Conservation (phyloP, 257 asterid species). For the Coffea canephora region DNA sequence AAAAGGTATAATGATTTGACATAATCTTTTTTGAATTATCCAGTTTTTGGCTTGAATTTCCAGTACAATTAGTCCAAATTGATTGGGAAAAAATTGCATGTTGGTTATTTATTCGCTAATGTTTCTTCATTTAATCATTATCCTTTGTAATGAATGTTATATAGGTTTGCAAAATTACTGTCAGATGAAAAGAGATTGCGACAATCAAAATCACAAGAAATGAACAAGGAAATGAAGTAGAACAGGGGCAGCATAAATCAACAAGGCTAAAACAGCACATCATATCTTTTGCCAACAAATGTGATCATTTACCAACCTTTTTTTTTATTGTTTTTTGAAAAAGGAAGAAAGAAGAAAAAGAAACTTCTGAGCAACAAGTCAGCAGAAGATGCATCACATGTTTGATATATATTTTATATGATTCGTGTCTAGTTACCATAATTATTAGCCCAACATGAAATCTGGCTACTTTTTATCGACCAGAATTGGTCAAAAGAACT, state of each 20-base stretch:
- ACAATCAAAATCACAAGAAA: slow-evolving; percentile 18
- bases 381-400: neutral
- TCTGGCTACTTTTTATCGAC: neutral
- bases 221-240: neutral
- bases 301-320: neutral
- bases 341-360: neutral
- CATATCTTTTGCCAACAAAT: neutral
- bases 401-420: neutral
- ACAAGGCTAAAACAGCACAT: neutral
- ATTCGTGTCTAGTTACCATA: neutral
- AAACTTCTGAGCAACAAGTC: neutral
- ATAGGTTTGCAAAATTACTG: slow-evolving; percentile 54
- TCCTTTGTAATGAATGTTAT: neutral
- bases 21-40: neutral
- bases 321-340: too few relatives aligned
- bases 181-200: slow-evolving; percentile 48
- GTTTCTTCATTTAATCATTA: too few relatives aligned
- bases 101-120: neutral
- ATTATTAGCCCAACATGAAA: neutral
- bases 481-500: neutral
- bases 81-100: neutral
- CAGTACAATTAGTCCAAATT: neutral
- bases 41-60: neutral
- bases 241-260: neutral
- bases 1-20: slow-evolving; percentile 27